phyloP scores from a whole-genome alignment of 495 filamentous ascomycete species.

The Physcia stellaris region DNA sequence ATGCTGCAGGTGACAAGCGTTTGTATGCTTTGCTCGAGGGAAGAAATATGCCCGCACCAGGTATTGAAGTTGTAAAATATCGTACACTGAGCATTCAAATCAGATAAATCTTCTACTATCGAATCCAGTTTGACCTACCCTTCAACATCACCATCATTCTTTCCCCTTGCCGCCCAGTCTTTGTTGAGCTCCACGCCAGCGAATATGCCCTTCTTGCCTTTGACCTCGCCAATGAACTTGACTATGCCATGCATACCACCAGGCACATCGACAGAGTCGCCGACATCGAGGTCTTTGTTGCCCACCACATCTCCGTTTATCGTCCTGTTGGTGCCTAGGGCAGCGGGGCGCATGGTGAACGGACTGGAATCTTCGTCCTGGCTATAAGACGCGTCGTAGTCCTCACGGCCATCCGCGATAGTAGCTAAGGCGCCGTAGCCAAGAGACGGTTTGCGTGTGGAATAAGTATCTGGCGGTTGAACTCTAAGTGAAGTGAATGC shows the following conservation, averaged over 20 bases:
- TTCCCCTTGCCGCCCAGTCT: constrained; percentile 70
- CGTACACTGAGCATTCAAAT: constrained; percentile 34
- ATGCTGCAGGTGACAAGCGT: constrained; percentile 44
- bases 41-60: constrained; percentile 86
- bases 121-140: constrained; percentile 45
- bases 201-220: constrained; percentile 82
- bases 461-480: constrained; percentile 21
- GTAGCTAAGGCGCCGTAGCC: constrained; percentile 49
- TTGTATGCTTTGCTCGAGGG: constrained; percentile 75
- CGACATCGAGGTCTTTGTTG: constrained; percentile 33
- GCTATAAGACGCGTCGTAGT: constrained; percentile 39
- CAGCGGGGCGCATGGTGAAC: constrained; percentile 10
- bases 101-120: neutral
- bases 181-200: constrained; percentile 84
- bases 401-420: constrained; percentile 46
- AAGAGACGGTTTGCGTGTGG: constrained; percentile 52
- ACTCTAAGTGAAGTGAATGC: constrained; percentile 29
- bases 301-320: constrained; percentile 9
- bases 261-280: constrained; percentile 86
- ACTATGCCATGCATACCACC: constrained; percentile 87
- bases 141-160: constrained; percentile 95
- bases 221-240: constrained; percentile 75
- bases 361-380: constrained; percentile 28
- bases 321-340: constrained; percentile 5
- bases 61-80: constrained; percentile 70